phyloP scores from a whole-genome alignment of 2,329 filamentous ascomycete species.

The Magnaporthiopsis poae region DNA sequence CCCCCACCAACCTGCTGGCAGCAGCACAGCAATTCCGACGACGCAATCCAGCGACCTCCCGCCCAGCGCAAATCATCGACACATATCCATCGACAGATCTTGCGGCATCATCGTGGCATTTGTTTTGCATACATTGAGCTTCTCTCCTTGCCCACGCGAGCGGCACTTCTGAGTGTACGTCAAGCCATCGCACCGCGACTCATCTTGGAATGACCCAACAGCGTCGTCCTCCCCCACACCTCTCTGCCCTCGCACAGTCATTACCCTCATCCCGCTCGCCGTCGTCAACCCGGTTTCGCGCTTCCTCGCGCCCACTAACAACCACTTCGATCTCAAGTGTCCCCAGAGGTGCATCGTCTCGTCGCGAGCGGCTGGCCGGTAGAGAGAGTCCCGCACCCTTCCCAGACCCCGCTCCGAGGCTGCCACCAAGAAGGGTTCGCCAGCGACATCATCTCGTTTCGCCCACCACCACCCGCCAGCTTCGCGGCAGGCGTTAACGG shows the following conservation, averaged over 20 bases:
- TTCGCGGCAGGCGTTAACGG: slow-evolving; percentile 30
- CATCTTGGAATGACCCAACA: background rate
- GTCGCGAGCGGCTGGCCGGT: background rate
- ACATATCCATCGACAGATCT: background rate
- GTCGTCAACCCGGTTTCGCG: background rate
- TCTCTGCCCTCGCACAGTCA: background rate
- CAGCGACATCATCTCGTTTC: slow-evolving; percentile 3
- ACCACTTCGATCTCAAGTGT: background rate
- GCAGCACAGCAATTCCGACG: slow-evolving; percentile 1
- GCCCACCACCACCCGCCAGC: slow-evolving; percentile 27
- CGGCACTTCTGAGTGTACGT: background rate
- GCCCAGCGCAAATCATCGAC: background rate
- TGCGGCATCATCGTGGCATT: background rate
- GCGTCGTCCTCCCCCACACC: background rate
- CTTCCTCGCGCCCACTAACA: background rate
- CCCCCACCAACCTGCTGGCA: slow-evolving; percentile 3
- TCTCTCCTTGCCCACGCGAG: background rate
- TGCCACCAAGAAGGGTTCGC: slow-evolving; percentile 1
- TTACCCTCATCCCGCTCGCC: background rate
- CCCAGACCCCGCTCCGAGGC: slow-evolving; percentile 8
- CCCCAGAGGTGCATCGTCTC: slow-evolving; percentile 3
- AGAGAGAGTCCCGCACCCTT: slow-evolving; percentile 1
- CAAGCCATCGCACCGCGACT: background rate
- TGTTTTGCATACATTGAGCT: background rate
- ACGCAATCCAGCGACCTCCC: slow-evolving; percentile 1